These are phyloP conservation scores for Ceratonia siliqua DNA, from an alignment of 306 rosid species.

Conservation along the genomic window DNA sequence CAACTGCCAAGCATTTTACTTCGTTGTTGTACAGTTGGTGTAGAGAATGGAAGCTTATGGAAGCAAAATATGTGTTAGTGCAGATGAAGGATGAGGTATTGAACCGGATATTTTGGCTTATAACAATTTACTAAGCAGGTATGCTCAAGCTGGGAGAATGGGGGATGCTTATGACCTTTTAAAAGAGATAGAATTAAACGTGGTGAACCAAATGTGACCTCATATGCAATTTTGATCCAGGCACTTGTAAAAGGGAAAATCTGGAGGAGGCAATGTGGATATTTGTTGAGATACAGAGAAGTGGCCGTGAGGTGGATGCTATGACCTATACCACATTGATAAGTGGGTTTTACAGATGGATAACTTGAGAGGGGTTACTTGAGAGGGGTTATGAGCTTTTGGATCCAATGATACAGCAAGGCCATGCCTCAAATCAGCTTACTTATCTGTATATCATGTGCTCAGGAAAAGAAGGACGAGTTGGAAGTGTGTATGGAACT, in stretches of 20 bases:
- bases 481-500: slow-evolving; percentile 79
- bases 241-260: slow-evolving; percentile 64
- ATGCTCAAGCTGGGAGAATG: slow-evolving; percentile 73
- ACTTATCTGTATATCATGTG: slow-evolving; percentile 69
- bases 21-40: slow-evolving; percentile 94
- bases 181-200: slow-evolving; percentile 68
- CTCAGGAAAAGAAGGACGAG: slow-evolving; percentile 88
- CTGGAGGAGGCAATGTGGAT: slow-evolving; percentile 79
- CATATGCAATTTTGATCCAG: slow-evolving; percentile 74
- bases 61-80: slow-evolving; percentile 69
- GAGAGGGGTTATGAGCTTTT: slow-evolving; percentile 68
- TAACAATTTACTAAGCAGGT: slow-evolving; percentile 69
- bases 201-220: slow-evolving; percentile 64
- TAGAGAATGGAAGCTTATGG: slow-evolving; percentile 76
- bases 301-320: slow-evolving; percentile 66
- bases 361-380: slow-evolving; percentile 80
- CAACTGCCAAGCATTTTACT: slow-evolving; percentile 69
- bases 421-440: slow-evolving; percentile 62
- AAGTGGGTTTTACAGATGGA: slow-evolving; percentile 79
- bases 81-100: slow-evolving; percentile 76
- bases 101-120: slow-evolving; percentile 77
- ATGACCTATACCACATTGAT: slow-evolving; percentile 75
- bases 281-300: slow-evolving; percentile 72
- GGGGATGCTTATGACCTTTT: slow-evolving; percentile 76
- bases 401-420: slow-evolving; percentile 72